A percentile compares a stretch with the other conserved stretches of the same genome.
Evolutionary conservation across 805 yeast genomes (phyloP).

Genomic region (Candida tallmaniae): DNA sequence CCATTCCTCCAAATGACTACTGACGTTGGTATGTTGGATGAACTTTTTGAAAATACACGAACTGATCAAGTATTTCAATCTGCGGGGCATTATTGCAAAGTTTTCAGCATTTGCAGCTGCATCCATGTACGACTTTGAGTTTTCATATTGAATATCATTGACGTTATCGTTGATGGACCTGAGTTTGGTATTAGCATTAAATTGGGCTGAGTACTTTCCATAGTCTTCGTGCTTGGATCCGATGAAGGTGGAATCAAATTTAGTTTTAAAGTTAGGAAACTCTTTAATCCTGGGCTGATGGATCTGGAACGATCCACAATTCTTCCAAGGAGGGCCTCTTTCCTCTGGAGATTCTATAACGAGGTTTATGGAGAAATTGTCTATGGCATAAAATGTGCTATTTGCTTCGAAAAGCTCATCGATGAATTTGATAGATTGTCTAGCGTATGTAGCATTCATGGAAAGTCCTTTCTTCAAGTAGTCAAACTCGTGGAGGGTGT

Average conservation of each 20-base stretch:
- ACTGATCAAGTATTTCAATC: constrained; percentile 51
- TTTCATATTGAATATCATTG: constrained; percentile 27
- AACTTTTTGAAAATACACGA: constrained; percentile 54
- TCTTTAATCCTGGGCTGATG: constrained; percentile 46
- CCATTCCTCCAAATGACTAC: constrained; percentile 41
- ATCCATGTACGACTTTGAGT: constrained; percentile 19
- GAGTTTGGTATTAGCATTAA: background rate
- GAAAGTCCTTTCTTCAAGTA: constrained; percentile 51
- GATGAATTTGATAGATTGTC: constrained; percentile 59
- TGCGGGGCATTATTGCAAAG: constrained; percentile 45
- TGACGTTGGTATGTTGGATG: constrained; percentile 25
- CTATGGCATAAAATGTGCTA: background rate
- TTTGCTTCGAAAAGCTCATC: constrained; percentile 38
- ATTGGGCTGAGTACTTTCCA: background rate
- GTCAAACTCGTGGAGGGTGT: constrained; percentile 57
- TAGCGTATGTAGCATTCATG: constrained; percentile 57
- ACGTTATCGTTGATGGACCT: constrained; percentile 2
- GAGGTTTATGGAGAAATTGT: constrained; percentile 9
- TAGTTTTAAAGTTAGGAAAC: constrained; percentile 42
- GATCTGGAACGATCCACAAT: constrained; percentile 41
- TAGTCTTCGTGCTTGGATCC: constrained; percentile 11
- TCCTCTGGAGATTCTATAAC: constrained; percentile 38
- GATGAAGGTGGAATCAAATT: constrained; percentile 24
- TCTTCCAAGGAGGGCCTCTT: constrained; percentile 47
- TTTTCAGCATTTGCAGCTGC: constrained; percentile 21